Evolutionary conservation across 768 basidiomycete genomes (phyloP), one percentile per base, ranked within the genome.

Genomic region (Russula brevipes): DNA sequence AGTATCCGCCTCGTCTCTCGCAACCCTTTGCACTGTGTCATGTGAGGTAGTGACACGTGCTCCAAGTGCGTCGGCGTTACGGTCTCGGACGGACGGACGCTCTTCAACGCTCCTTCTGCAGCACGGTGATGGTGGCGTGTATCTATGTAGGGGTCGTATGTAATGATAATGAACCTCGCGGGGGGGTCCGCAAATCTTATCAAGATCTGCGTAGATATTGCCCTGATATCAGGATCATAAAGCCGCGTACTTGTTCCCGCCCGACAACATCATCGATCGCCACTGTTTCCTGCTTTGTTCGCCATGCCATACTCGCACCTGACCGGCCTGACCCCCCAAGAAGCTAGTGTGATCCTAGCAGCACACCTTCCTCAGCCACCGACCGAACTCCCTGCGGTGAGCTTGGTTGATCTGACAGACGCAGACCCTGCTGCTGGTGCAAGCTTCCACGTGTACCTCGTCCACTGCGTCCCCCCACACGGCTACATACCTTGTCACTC

Each of bases 301-400:
- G n/a, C 47, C 33, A 53, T 57, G 55, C 14, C 64, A 0, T 4
- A 30, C 45, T 38, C 50, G 19, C 44, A 53, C 57, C 44, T 65
- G 19, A 57, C 62, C 12, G 62, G 47, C 57, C 44, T 65, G 19
- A 57, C 62, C 12, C 64, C 62, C n/a, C 50, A 54, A 35, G 45
- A 53, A 19, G 63, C 63, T 50, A 36, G 39, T 11, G 47, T 14
- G 0, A 64, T 64, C 30, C 58, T 64, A 10, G 5, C 46, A 10
- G 36, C 63, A 19, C 63, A 64, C 49, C 41, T 64, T 55, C 42
- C 63, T 55, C 33, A 42, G 42, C 54, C 63, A 33, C 58, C 59
- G 5, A 51, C 30, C 6, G 63, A 64, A 31, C 49, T 44, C 0
- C 63, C 59, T 2, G n/a, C 49, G 17, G 63, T 64, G 19, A 60